Evolutionary conservation across 176 grass and related monocot genomes (phyloP).

Genomic region (Triticum monococcum): DNA sequence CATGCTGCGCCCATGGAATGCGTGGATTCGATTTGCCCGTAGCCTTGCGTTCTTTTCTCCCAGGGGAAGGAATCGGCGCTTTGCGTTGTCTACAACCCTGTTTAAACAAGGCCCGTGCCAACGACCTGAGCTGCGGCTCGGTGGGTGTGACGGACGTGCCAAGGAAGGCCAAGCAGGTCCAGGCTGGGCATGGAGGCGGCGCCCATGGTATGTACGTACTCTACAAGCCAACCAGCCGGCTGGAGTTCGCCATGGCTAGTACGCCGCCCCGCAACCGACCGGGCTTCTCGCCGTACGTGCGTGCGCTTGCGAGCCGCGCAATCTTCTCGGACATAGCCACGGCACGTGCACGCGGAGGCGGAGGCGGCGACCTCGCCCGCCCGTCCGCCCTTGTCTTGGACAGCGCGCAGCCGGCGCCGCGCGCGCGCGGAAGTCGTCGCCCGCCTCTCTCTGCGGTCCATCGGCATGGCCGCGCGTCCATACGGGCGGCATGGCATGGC

Average conservation of each 20-base stretch:
- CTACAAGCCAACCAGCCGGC: too few species aligned
- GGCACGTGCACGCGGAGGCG: not conserved
- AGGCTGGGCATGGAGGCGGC: not conserved
- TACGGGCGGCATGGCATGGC: not conserved
- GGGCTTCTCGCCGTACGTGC: not conserved
- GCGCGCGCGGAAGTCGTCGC: not conserved
- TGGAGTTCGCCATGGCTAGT: not conserved
- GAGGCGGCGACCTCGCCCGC: not conserved
- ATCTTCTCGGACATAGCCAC: conserved; percentile 17
- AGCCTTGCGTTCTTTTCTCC: not conserved
- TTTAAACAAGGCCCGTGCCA: not conserved
- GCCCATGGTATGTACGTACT: not conserved
- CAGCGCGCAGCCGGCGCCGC: not conserved
- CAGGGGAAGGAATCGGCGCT: not conserved
- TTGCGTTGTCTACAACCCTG: not conserved
- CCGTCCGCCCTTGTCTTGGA: not conserved
- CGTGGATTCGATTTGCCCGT: not conserved
- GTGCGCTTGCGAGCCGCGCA: not conserved
- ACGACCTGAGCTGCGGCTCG: not conserved
- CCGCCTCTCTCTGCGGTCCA: not conserved
- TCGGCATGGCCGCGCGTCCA: not conserved
- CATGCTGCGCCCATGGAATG: not conserved
- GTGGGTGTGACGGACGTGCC: not conserved
- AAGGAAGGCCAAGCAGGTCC: not conserved
- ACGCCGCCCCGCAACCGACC: conserved; percentile 13